Percentiles rank a stretch among this genome's conserved stretches.
These are phyloP conservation scores for Acacia acuminata DNA, from an alignment of 306 rosid species.

Conservation along the genomic window DNA sequence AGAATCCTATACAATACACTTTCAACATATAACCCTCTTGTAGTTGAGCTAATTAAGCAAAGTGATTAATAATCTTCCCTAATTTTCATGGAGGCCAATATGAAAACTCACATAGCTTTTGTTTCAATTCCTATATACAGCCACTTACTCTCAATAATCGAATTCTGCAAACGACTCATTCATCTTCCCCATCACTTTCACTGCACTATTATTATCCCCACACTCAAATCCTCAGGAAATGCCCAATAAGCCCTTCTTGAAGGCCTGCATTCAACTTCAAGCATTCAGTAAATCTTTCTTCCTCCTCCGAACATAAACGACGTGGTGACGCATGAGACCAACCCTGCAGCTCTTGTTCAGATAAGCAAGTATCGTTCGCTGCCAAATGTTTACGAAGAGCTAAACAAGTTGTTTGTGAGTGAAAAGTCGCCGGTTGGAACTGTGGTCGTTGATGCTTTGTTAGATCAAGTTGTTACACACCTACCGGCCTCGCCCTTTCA, in stretches of 20 bases:
- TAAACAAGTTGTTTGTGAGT: not conserved
- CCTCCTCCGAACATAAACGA: constrained; percentile 24
- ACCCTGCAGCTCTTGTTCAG: constrained; percentile 17
- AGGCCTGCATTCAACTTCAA: constrained; percentile 26
- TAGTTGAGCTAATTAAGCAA: not conserved
- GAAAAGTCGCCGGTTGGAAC: constrained; percentile 22
- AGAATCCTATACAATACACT: not conserved
- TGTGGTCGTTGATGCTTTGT: constrained; percentile 35
- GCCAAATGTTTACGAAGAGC: constrained; percentile 18
- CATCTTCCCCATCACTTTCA: too few species aligned
- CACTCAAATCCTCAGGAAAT: constrained; percentile 25
- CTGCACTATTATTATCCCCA: constrained; percentile 44
- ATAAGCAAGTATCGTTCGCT: constrained; percentile 23
- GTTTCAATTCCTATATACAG: too few species aligned
- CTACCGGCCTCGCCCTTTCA: too few species aligned
- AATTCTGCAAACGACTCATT: too few species aligned
- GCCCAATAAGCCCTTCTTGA: constrained; percentile 32
- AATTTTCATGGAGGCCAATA: constrained; percentile 28
- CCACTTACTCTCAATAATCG: too few species aligned
- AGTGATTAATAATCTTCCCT: too few species aligned
- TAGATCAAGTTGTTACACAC: constrained; percentile 23
- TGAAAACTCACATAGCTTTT: too few species aligned
- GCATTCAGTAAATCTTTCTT: constrained; percentile 28
- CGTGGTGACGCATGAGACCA: not conserved
- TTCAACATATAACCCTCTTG: not conserved